phyloP scores from a whole-genome alignment of 2,329 filamentous ascomycete species.

The Knufia petricola region DNA sequence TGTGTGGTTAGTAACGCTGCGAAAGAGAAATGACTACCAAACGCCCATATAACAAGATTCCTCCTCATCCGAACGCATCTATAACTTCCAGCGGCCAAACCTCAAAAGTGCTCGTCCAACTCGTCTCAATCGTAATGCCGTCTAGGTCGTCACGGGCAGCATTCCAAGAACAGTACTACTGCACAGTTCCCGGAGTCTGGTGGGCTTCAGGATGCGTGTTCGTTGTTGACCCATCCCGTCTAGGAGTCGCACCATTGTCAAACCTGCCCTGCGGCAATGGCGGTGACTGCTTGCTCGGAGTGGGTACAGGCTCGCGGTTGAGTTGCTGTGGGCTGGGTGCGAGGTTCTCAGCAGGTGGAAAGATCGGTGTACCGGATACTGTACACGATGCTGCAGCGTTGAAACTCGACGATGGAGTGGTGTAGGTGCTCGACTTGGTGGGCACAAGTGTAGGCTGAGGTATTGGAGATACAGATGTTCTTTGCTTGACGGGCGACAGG shows the following conservation, averaged over 20 bases:
- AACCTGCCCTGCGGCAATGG: neutral
- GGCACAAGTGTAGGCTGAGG: conserved; percentile 24
- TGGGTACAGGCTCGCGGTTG: conserved; percentile 20
- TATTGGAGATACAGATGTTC: conserved; percentile 26
- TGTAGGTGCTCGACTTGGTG: conserved; percentile 6
- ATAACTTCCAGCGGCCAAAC: conserved; percentile 3
- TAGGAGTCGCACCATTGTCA: neutral
- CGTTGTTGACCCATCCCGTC: neutral
- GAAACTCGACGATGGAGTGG: conserved; percentile 6
- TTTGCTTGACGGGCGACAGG: conserved; percentile 38
- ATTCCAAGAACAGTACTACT: conserved; percentile 9
- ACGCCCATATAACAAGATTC: too few relatives aligned
- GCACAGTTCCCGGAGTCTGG: neutral
- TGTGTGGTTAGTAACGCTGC: neutral
- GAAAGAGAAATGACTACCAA: neutral
- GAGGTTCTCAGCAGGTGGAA: conserved; percentile 22
- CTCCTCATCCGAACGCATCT: neutral
- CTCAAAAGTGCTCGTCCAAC: neutral
- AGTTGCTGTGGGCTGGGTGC: conserved; percentile 21
- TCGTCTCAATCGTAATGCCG: conserved; percentile 1
- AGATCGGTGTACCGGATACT: conserved; percentile 20
- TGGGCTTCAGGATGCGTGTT: neutral
- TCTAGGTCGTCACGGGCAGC: neutral
- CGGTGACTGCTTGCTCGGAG: conserved; percentile 21
- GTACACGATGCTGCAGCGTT: conserved; percentile 10